Evolutionary conservation across 352 stramenopile genomes (phyloP).

Genomic region (Blastocystis sp.): DNA sequence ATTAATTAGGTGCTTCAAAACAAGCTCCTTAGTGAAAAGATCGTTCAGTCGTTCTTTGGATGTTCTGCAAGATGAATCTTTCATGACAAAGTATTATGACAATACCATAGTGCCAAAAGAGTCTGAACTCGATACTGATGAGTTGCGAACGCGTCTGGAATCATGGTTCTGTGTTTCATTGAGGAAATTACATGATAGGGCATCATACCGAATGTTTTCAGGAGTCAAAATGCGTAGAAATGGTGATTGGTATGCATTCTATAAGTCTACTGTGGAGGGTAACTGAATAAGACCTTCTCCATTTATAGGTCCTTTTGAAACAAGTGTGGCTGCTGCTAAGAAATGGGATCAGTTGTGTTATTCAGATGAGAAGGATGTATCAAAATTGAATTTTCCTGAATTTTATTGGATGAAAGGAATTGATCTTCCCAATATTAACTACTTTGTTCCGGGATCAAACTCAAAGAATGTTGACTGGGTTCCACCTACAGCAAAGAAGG

Average conservation of each 20-base stretch:
- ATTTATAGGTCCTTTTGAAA: conserved; percentile 20
- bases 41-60: neutral
- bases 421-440: conserved; percentile 21
- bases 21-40: neutral
- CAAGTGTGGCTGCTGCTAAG: conserved; percentile 42
- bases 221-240: conserved; percentile 56
- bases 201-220: conserved; percentile 43
- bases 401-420: conserved; percentile 44
- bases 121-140: neutral
- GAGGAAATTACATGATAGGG: neutral
- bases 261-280: conserved; percentile 6
- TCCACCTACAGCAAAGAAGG: neutral
- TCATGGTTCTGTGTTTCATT: neutral
- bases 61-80: conserved; percentile 15
- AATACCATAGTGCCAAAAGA: conserved; percentile 2
- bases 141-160: conserved; percentile 29
- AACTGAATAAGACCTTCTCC: neutral
- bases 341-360: conserved; percentile 53
- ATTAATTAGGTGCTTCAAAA: neutral
- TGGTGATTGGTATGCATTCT: conserved; percentile 60
- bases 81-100: conserved; percentile 53
- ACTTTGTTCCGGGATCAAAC: neutral
- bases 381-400: conserved; percentile 47
- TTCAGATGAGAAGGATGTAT: conserved; percentile 2
- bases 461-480: neutral